A percentile compares a stretch with the other conserved stretches of the same genome.
Conservation (phyloP, 805 yeast species). For the Cyberlindnera japonica region DNA sequence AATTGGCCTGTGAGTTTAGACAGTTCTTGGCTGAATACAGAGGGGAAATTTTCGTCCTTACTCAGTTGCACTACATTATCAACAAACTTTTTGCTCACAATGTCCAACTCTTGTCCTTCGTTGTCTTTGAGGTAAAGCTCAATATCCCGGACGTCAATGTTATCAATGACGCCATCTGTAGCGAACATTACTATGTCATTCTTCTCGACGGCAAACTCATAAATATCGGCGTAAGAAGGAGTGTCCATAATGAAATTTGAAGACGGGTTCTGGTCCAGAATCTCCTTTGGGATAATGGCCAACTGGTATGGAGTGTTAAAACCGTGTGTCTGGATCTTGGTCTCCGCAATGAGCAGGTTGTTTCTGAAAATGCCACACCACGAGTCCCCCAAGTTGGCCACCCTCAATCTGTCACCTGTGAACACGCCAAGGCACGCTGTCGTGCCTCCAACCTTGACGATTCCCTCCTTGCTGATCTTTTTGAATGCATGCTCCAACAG, state of each 20-base stretch:
- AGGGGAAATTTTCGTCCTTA: constrained; percentile 67
- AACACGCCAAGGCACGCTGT: constrained; percentile 85
- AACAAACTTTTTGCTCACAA: constrained; percentile 55
- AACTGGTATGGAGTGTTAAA: constrained; percentile 93
- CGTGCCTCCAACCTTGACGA: constrained; percentile 86
- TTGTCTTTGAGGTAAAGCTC: constrained; percentile 61
- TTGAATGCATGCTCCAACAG: constrained; percentile 56
- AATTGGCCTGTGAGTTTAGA: constrained; percentile 60
- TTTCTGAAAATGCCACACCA: constrained; percentile 86
- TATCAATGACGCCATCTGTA: constrained; percentile 93
- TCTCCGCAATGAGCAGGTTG: constrained; percentile 55
- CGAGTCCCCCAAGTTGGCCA: constrained; percentile 90
- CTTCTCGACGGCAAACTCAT: constrained; percentile 58
- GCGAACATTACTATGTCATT: constrained; percentile 82
- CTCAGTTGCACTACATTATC: constrained; percentile 64
- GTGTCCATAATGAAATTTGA: constrained; percentile 64
- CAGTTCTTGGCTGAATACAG: constrained; percentile 82
- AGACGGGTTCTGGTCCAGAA: constrained; percentile 44
- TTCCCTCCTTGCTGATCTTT: constrained; percentile 47
- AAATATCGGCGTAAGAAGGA: constrained; percentile 67
- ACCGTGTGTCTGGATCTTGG: constrained; percentile 76
- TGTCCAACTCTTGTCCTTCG: constrained; percentile 36
- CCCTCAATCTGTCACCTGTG: constrained; percentile 52
- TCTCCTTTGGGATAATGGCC: constrained; percentile 71
- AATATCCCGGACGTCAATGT: constrained; percentile 69